Percentiles rank a stretch among this genome's conserved stretches.
phyloP scores from a whole-genome alignment of 1,284 basidiomycete genomes.

The Sanghuangporus sanghuang region DNA sequence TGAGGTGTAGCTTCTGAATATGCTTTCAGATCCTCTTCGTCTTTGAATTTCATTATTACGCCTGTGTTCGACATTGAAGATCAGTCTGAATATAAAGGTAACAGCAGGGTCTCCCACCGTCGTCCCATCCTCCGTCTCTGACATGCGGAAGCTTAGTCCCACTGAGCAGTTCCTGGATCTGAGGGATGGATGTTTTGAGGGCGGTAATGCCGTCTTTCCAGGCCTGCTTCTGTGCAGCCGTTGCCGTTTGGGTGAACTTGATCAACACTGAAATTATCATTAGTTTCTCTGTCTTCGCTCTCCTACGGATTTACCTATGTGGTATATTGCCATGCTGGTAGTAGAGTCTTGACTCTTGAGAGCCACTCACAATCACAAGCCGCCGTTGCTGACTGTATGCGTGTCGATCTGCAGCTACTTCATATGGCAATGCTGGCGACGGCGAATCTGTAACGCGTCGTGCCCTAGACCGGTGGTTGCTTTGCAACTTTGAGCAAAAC shows the following conservation, averaged over 20 bases:
- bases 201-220: slow-evolving; percentile 13
- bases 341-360: too few species aligned
- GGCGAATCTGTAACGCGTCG: too few species aligned
- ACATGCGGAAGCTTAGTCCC: slow-evolving; percentile 16
- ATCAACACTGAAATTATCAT: slow-evolving; percentile 12
- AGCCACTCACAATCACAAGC: background rate
- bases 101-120: slow-evolving; percentile 1
- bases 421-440: background rate
- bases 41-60: slow-evolving; percentile 18
- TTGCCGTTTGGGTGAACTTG: slow-evolving; percentile 14
- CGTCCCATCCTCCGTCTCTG: slow-evolving; percentile 17
- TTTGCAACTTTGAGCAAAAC: background rate
- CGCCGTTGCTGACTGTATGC: slow-evolving; percentile 6
- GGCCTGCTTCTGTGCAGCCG: slow-evolving; percentile 10
- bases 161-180: slow-evolving; percentile 14
- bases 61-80: slow-evolving; percentile 1
- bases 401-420: background rate
- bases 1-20: slow-evolving; percentile 12
- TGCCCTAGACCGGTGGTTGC: background rate
- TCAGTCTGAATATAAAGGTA: background rate
- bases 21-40: slow-evolving; percentile 12
- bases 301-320: slow-evolving; percentile 10
- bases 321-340: slow-evolving; percentile 15
- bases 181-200: slow-evolving; percentile 11
- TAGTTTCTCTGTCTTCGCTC: background rate